phyloP scores from a whole-genome alignment of 148 eudicot species.

The Diospyros lotus region DNA sequence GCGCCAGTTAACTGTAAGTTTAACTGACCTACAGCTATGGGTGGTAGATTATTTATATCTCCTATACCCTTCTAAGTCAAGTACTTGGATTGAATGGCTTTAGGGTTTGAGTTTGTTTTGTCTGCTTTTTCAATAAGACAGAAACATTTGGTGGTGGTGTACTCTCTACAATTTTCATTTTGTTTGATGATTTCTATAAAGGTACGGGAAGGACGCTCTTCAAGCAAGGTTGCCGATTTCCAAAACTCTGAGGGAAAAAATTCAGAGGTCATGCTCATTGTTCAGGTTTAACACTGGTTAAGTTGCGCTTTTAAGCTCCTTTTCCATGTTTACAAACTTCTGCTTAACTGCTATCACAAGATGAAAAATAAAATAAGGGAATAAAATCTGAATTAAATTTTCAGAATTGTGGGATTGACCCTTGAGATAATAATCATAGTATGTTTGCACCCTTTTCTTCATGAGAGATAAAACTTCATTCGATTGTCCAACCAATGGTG shows the following conservation, averaged over 20 bases:
- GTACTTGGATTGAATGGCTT: background rate
- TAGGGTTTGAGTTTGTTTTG: constrained; percentile 11
- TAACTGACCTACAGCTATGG: background rate
- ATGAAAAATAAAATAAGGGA: background rate
- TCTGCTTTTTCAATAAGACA: background rate
- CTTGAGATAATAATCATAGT: background rate
- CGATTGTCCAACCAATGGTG: background rate
- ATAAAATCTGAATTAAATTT: background rate
- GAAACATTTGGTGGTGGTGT: background rate
- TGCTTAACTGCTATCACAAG: background rate
- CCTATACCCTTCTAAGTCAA: background rate
- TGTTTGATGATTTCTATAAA: constrained; percentile 15
- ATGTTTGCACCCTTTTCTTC: background rate
- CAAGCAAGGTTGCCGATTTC: constrained; percentile 25
- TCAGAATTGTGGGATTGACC: background rate
- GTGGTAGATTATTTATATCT: constrained; percentile 1
- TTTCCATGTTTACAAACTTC: background rate
- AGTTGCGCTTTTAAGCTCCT: background rate
- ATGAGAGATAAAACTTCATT: constrained; percentile 1
- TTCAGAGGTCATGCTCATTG: constrained; percentile 77
- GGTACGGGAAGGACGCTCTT: constrained; percentile 85
- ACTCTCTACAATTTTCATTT: background rate
- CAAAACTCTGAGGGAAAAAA: constrained; percentile 37
- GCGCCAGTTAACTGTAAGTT: constrained; percentile 94
- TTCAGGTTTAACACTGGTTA: constrained; percentile 60